Evolutionary conservation across 306 rosid species (phyloP).

Genomic region (Prosopis cineraria): DNA sequence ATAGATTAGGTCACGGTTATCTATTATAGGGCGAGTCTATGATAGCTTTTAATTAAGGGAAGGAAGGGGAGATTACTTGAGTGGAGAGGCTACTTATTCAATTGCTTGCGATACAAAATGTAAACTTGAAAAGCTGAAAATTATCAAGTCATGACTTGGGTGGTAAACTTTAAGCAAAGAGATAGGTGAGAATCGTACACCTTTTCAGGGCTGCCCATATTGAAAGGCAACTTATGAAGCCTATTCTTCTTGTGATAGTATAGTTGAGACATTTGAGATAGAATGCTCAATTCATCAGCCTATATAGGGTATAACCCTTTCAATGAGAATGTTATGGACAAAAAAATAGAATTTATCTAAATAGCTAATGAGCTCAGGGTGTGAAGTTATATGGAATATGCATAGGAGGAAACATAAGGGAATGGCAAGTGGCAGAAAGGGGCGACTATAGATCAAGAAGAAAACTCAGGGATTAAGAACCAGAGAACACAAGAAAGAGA

Average conservation of each 20-base stretch:
- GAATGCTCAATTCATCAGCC: neutral
- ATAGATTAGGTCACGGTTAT: neutral
- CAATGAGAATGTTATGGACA: neutral
- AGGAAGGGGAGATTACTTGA: neutral
- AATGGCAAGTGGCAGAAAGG: too few relatives aligned
- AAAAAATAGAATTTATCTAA: neutral
- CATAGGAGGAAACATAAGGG: too few relatives aligned
- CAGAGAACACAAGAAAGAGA: neutral
- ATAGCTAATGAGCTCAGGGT: too few relatives aligned
- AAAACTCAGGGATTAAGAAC: neutral
- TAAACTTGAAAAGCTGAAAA: neutral
- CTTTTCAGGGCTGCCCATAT: neutral
- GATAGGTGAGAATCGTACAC: neutral
- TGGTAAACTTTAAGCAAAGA: neutral
- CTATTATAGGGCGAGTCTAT: neutral
- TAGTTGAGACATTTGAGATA: neutral
- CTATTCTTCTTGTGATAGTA: neutral
- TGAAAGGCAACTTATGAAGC: neutral
- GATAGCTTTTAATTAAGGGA: neutral
- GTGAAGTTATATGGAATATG: too few relatives aligned
- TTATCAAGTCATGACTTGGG: neutral
- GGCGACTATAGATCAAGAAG: too few relatives aligned
- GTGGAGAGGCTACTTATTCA: neutral
- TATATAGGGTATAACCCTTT: neutral
- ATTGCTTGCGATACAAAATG: neutral